A percentile compares a stretch with the other conserved stretches of the same genome.
These are phyloP conservation scores for Lachnellula hyalina DNA, from an alignment of 2,329 filamentous ascomycete genomes.

Conservation along the genomic window DNA sequence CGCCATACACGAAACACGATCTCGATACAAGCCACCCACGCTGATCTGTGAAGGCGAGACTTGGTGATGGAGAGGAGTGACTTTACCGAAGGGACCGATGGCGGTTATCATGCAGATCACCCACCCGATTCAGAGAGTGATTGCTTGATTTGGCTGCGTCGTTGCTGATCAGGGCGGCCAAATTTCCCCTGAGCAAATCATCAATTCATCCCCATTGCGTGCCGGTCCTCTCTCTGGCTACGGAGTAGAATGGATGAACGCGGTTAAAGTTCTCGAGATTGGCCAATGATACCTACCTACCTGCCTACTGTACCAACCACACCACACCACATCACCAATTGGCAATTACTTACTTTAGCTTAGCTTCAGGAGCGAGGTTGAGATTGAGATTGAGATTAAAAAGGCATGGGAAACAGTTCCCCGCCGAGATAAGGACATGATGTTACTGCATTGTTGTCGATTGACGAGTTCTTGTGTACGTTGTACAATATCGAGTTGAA, in stretches of 20 bases:
- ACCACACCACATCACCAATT: no score
- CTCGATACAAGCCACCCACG: neutral
- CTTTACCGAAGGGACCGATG: neutral
- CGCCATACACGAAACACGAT: neutral
- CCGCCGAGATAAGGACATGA: no score
- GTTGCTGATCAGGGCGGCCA: slow-evolving; percentile 1
- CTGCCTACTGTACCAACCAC: no score
- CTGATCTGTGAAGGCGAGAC: neutral
- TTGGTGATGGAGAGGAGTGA: neutral
- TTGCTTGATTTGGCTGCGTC: neutral
- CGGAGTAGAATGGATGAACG: no score
- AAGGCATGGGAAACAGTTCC: neutral
- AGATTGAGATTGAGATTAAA: neutral
- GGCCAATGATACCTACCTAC: neutral
- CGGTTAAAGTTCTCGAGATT: neutral
- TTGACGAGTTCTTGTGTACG: no score
- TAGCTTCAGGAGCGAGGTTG: neutral
- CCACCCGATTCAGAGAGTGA: neutral
- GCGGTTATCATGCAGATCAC: neutral
- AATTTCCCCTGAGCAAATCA: neutral
- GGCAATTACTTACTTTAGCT: neutral
- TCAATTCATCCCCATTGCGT: neutral
- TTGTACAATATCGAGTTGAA: no score
- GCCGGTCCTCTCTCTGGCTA: neutral
- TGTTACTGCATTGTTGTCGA: no score